Conservation (phyloP, 257 asterid species). For the Ballota nigra region DNA sequence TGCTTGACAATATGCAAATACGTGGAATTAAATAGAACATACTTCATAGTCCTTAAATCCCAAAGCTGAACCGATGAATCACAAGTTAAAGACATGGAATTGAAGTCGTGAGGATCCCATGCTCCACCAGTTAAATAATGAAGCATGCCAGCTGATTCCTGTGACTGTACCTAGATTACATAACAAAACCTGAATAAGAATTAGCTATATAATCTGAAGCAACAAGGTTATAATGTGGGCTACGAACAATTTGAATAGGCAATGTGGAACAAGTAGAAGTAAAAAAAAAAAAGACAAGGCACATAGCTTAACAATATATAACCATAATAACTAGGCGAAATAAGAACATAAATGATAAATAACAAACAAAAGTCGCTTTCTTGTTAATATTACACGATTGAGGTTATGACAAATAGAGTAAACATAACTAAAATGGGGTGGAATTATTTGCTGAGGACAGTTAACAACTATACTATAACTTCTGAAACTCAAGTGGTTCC, state of each 20-base stretch:
- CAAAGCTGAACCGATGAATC: slow-evolving; percentile 90
- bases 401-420: neutral
- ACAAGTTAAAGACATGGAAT: slow-evolving; percentile 62
- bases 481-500: neutral
- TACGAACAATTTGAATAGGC: slow-evolving; percentile 15
- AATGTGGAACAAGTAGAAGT: neutral
- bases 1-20: slow-evolving; percentile 15
- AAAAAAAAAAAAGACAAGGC: neutral
- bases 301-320: neutral
- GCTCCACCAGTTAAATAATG: slow-evolving; percentile 86
- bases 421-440: neutral
- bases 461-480: neutral
- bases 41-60: slow-evolving; percentile 97
- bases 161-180: slow-evolving; percentile 84
- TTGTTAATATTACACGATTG: neutral
- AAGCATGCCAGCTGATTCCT: slow-evolving; percentile 82
- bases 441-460: slow-evolving; percentile 1
- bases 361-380: neutral
- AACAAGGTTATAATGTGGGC: slow-evolving; percentile 23
- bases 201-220: slow-evolving; percentile 39
- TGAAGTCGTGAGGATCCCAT: slow-evolving; percentile 95
- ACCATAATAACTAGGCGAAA: slow-evolving; percentile 3
- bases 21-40: slow-evolving; percentile 31
- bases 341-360: neutral
- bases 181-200: slow-evolving; percentile 54